Evolutionary conservation across 1,139 yeast species (phyloP), one percentile per base, ranked within the genome.

Genomic region (Candida glucosophila): DNA sequence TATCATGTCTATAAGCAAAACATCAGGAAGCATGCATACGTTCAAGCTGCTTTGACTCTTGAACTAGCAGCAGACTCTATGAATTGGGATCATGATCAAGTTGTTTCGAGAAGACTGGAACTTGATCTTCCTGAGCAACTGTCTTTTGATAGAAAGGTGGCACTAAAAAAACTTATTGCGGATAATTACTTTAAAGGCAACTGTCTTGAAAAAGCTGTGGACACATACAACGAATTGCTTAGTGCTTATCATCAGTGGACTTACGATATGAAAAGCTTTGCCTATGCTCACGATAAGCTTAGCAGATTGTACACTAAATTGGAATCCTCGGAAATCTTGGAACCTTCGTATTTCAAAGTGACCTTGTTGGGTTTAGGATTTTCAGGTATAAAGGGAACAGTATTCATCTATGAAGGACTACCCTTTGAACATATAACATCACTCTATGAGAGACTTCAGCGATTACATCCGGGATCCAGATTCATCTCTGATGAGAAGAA

Each of bases 391-490:
- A 64, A 94, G 44, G 81, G 82, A 26, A 73, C 79, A 43, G 76
- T 74, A 34, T 86, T 78, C 47, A 78, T 85, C 30, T 82, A 78
- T 47, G 94, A 85, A 54, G 95, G 95, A 9, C 62, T 76, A 28
- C 88, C 94, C 15, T 85, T 82, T 55, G 95, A 85, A 47, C 92
- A 82, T 49, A 77, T 85, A 30, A 77, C 86, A 5, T 77, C 92
- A 2, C 79, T 85, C 47, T 88, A 81, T 41, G 85, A 78, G 42
- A 65, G 94, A 40, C 58, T 85, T 36, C 66, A 77, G 41, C 71
- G 76, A 44, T 55, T 81, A 24, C 82, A 82, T 49, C 93, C 92
- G 14, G 95, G 95, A 27, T 85, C 95, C 1, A 69, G 78, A 31
- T 74, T 83, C 33, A 62, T 83, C 16, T 59, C 74, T 24, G 74